A percentile compares a stretch with the other conserved stretches of the same genome.
Evolutionary conservation across 768 basidiomycete species (phyloP).

Genomic region (Rhizopogon vulgaris): DNA sequence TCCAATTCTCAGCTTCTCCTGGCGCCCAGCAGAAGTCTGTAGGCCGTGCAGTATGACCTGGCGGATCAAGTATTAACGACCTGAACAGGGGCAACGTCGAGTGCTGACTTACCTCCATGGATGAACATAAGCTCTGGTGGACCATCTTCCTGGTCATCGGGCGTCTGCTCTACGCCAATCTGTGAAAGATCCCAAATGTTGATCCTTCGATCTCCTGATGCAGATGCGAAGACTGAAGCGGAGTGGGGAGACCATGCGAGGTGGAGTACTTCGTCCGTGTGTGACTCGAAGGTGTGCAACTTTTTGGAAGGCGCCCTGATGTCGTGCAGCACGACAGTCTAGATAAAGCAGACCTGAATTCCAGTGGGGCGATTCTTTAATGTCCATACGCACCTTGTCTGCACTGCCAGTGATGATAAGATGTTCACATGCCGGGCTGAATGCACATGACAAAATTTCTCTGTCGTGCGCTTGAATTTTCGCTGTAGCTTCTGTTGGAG

Average conservation of each 20-base stretch:
- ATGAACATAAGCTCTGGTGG: slow-evolving; percentile 95
- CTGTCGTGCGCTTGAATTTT: slow-evolving; percentile 83
- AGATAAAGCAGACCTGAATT: neutral
- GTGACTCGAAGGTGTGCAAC: slow-evolving; percentile 87
- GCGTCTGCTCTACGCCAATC: slow-evolving; percentile 94
- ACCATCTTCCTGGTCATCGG: slow-evolving; percentile 97
- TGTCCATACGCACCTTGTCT: slow-evolving; percentile 63
- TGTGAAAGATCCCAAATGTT: slow-evolving; percentile 92
- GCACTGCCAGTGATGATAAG: slow-evolving; percentile 88
- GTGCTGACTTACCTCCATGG: slow-evolving; percentile 69
- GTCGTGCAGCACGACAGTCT: slow-evolving; percentile 91
- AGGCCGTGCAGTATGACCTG: slow-evolving; percentile 83
- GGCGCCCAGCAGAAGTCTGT: slow-evolving; percentile 98
- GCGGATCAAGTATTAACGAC: slow-evolving; percentile 2
- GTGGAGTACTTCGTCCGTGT: slow-evolving; percentile 92
- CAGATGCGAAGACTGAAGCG: slow-evolving; percentile 88
- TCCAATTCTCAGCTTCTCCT: slow-evolving; percentile 76
- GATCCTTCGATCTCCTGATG: slow-evolving; percentile 87
- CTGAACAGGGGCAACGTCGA: slow-evolving; percentile 1
- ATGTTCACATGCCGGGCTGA: slow-evolving; percentile 75
- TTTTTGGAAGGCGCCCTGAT: slow-evolving; percentile 66
- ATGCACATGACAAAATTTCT: slow-evolving; percentile 88
- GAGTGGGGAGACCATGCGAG: slow-evolving; percentile 95
- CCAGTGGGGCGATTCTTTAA: neutral
- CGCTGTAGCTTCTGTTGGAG: slow-evolving; percentile 57